Percentiles rank a stretch among this genome's conserved stretches.
Conservation (phyloP, 1,139 yeast genomes). For the Protomyces pachydermus region DNA sequence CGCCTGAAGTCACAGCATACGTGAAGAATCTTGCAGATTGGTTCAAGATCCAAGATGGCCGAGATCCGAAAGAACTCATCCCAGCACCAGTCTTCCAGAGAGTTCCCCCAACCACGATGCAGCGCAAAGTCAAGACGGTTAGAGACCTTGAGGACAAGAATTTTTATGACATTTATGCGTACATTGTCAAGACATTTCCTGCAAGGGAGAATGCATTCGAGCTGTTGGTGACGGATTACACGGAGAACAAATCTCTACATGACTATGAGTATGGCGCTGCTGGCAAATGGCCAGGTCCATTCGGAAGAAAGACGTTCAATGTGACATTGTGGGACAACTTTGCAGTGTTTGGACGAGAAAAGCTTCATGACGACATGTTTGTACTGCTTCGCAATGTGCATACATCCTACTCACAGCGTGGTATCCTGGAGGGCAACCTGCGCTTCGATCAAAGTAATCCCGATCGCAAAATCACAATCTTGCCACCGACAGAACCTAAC, state of each 20-base stretch:
- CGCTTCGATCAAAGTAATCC: constrained; percentile 24
- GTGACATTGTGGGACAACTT: constrained; percentile 27
- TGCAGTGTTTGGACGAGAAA: constrained; percentile 21
- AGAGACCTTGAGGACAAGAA: constrained; percentile 11
- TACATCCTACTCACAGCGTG: constrained; percentile 2
- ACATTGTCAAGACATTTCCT: constrained; percentile 26
- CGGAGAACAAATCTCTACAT: constrained; percentile 12
- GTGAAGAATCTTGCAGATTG: constrained; percentile 15
- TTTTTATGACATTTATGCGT: constrained; percentile 25
- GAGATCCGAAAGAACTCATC: not conserved
- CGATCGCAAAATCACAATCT: constrained; percentile 8
- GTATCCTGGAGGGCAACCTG: constrained; percentile 26
- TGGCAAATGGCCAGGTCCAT: constrained; percentile 26
- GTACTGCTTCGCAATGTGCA: constrained; percentile 20
- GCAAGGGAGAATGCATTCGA: constrained; percentile 23
- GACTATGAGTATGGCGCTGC: constrained; percentile 22
- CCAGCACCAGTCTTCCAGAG: not conserved
- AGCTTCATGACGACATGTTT: constrained; percentile 20
- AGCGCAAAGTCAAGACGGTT: constrained; percentile 3
- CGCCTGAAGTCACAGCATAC: constrained; percentile 5
- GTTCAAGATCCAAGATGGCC: constrained; percentile 26
- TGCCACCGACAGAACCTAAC: constrained; percentile 1
- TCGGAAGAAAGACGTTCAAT: constrained; percentile 17
- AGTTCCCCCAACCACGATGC: not conserved
- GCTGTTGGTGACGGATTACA: constrained; percentile 27